These are phyloP conservation scores for Phialocephala subalpina DNA, from an alignment of 2,329 filamentous ascomycete genomes.

Conservation along the genomic window DNA sequence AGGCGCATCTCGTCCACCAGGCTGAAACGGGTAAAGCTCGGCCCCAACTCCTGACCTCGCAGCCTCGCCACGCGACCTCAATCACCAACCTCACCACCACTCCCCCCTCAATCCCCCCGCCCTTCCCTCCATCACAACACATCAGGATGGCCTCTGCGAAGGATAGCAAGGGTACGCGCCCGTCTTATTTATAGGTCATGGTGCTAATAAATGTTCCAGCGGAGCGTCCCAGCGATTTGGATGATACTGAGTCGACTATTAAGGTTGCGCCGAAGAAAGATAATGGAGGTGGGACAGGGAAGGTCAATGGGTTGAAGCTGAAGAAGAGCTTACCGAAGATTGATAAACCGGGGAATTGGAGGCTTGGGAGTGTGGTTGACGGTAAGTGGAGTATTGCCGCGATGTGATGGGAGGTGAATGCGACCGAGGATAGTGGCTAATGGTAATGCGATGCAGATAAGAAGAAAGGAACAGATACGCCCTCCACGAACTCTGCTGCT, in stretches of 20 bases:
- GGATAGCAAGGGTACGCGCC: constrained; percentile 24
- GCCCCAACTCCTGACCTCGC: constrained; percentile 5
- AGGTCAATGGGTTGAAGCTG: constrained; percentile 64
- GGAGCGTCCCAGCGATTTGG: constrained; percentile 34
- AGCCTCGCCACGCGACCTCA: constrained; percentile 9
- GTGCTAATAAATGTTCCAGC: constrained; percentile 24
- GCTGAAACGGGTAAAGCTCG: constrained; percentile 19
- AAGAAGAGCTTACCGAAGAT: constrained; percentile 70
- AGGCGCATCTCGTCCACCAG: constrained; percentile 3
- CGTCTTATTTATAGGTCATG: not conserved
- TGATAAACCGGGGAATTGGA: constrained; percentile 75
- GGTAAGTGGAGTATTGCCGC: constrained; percentile 52
- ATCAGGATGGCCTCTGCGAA: constrained; percentile 22
- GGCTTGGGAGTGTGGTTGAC: constrained; percentile 69
- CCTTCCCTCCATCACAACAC: constrained; percentile 10
- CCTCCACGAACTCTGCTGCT: constrained; percentile 50
- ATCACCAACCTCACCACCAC: constrained; percentile 2
- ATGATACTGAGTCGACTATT: constrained; percentile 65
- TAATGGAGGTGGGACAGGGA: constrained; percentile 38
- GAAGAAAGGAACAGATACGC: constrained; percentile 55
- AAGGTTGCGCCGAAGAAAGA: constrained; percentile 62
- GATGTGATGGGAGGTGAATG: not conserved
- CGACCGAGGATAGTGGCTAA: constrained; percentile 15
- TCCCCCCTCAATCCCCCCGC: constrained; percentile 15
- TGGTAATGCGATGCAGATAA: constrained; percentile 56